Evolutionary conservation across 2,329 filamentous ascomycete species (phyloP).

Genomic region (Aspergillus versicolor): DNA sequence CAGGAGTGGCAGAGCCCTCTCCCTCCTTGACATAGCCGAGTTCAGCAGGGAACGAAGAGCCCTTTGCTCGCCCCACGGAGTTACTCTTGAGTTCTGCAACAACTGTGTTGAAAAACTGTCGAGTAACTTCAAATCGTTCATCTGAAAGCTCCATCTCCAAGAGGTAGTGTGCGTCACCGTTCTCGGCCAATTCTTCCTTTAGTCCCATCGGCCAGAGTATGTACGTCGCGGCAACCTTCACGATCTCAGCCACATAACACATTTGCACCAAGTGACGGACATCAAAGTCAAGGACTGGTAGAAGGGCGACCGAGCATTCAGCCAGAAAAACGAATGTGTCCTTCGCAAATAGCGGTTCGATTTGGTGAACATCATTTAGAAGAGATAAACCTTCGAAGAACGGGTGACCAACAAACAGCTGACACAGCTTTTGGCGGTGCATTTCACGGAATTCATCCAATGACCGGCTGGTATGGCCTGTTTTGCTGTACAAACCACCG

Average conservation of each 20-base stretch:
- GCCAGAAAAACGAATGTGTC: constrained; percentile 64
- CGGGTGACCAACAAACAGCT: constrained; percentile 67
- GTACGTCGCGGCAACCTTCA: constrained; percentile 70
- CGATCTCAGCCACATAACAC: constrained; percentile 87
- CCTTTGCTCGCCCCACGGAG: constrained; percentile 34
- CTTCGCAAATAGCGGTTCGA: constrained; percentile 39
- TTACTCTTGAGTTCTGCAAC: constrained; percentile 37
- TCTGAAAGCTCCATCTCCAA: constrained; percentile 28
- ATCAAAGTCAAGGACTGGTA: constrained; percentile 67
- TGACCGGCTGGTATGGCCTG: constrained; percentile 56
- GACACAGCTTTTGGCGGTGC: constrained; percentile 69
- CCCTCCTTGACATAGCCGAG: constrained; percentile 40
- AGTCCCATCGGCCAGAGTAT: constrained; percentile 40
- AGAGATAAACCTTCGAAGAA: constrained; percentile 34
- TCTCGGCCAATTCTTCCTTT: constrained; percentile 32
- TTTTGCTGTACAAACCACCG: constrained; percentile 63
- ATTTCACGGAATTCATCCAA: constrained; percentile 67
- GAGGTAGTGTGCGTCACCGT: constrained; percentile 28
- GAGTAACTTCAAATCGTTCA: constrained; percentile 29
- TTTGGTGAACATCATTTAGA: constrained; percentile 36
- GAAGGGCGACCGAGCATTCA: constrained; percentile 71
- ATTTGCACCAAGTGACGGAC: constrained; percentile 77
- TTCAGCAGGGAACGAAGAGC: constrained; percentile 36
- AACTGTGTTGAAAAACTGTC: constrained; percentile 39
- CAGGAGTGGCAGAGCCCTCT: constrained; percentile 33